Percentiles rank a stretch among this genome's conserved stretches.
phyloP scores from a whole-genome alignment of 164 flowering plant species.

The Nelumbo lutea region DNA sequence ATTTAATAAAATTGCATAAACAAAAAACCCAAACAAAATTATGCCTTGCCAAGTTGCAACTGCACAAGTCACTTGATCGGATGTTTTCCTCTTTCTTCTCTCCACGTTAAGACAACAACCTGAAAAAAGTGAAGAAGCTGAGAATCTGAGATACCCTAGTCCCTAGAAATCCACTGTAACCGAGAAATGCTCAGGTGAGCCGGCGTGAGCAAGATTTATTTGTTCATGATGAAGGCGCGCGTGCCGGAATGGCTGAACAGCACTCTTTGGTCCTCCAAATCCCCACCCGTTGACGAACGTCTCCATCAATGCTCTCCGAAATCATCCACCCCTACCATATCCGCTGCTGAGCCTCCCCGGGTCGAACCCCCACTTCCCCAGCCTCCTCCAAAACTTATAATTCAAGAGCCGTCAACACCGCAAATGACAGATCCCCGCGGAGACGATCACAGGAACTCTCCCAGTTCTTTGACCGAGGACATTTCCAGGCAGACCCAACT shows the following conservation, averaged over 20 bases:
- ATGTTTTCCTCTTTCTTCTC: too few species aligned
- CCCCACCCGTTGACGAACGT: constrained; percentile 30
- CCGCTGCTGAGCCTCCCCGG: constrained; percentile 6
- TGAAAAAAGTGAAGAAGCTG: too few species aligned
- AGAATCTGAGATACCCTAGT: too few species aligned
- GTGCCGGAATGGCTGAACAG: constrained; percentile 96
- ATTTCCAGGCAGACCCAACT: constrained; percentile 62
- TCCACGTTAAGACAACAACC: too few species aligned
- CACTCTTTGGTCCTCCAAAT: constrained; percentile 73
- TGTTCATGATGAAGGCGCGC: constrained; percentile 51
- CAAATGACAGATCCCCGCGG: constrained; percentile 20
- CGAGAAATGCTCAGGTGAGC: too few species aligned
- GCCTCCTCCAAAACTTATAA: constrained; percentile 16
- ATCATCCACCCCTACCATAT: constrained; percentile 6
- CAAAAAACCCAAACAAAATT: too few species aligned
- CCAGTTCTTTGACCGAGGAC: constrained; percentile 43
- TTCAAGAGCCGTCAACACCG: constrained; percentile 16
- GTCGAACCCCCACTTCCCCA: constrained; percentile 14
- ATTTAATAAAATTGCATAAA: too few species aligned
- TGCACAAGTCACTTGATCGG: too few species aligned
- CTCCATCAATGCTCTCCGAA: constrained; percentile 13
- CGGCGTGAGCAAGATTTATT: too few species aligned
- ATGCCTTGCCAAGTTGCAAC: too few species aligned
- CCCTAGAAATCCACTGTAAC: too few species aligned
- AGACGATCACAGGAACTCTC: constrained; percentile 16